Conservation (phyloP, 805 yeast species). For the Suhomyces kilbournensis region DNA sequence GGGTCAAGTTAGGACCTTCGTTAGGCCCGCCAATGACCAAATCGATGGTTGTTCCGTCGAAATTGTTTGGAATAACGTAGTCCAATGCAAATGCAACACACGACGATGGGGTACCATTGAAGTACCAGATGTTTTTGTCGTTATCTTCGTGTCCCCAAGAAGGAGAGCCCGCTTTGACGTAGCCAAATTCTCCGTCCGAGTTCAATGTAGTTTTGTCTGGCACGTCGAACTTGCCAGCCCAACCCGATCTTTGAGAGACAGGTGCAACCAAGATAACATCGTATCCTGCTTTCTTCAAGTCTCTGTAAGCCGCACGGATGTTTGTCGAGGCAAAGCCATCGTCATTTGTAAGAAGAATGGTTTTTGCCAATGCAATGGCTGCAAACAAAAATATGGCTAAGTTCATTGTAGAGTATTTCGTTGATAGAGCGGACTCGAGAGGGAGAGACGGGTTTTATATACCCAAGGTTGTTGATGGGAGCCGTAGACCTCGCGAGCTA, state of each 20-base stretch:
- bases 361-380: conserved; percentile 19
- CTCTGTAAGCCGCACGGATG: conserved; percentile 53
- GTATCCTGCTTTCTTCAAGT: conserved; percentile 44
- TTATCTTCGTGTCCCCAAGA: conserved; percentile 51
- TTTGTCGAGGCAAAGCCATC: conserved; percentile 58
- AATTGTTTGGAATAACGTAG: conserved; percentile 20
- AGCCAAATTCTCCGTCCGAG: conserved; percentile 46
- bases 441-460: not conserved
- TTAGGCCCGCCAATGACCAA: conserved; percentile 28
- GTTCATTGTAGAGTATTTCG: not conserved
- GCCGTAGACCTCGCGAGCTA: not conserved
- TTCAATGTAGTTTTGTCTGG: conserved; percentile 38
- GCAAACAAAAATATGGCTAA: not conserved
- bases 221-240: conserved; percentile 49
- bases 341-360: conserved; percentile 52
- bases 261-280: conserved; percentile 51
- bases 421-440: not conserved
- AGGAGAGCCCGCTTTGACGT: conserved; percentile 46
- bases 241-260: conserved; percentile 49
- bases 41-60: conserved; percentile 20
- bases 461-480: not conserved
- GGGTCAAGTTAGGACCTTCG: conserved; percentile 28
- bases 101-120: conserved; percentile 27
- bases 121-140: conserved; percentile 32
- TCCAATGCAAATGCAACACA: conserved; percentile 26